A percentile compares a stretch with the other conserved stretches of the same genome.
Conservation (phyloP, 2,329 filamentous ascomycete species). For the Beauveria asiatica region DNA sequence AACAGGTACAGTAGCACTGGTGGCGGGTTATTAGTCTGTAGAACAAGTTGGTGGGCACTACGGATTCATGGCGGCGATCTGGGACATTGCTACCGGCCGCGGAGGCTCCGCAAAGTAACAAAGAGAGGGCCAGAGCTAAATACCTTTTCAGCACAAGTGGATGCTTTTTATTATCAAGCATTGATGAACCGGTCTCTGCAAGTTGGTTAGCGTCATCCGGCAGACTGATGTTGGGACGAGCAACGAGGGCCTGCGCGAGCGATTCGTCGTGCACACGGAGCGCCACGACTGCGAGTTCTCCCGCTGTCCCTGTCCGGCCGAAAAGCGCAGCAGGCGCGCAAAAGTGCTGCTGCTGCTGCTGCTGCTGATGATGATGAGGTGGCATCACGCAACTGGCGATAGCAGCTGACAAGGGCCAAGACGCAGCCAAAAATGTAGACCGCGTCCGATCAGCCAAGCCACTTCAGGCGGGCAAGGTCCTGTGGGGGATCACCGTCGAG, state of each 20-base stretch:
- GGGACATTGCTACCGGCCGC: slow-evolving; percentile 10
- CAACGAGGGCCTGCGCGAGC: background rate
- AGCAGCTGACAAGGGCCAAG: background rate
- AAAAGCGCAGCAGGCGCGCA: background rate
- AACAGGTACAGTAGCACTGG: background rate
- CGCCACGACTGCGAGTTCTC: background rate
- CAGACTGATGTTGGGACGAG: slow-evolving; percentile 4
- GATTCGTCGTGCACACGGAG: background rate
- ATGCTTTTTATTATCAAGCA: background rate
- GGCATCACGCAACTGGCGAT: background rate
- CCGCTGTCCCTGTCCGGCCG: background rate
- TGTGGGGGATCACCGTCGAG: background rate
- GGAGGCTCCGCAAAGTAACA: background rate
- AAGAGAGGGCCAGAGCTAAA: background rate
- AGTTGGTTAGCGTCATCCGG: slow-evolving; percentile 2
- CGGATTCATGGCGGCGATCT: slow-evolving; percentile 9
- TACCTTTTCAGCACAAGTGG: slow-evolving; percentile 4
- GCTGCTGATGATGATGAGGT: too few species aligned
- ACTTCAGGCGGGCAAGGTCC: background rate
- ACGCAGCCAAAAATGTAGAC: background rate
- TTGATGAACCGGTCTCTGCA: background rate
- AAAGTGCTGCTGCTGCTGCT: too few species aligned
- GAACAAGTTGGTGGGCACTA: background rate
- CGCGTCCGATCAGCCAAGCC: slow-evolving; percentile 2
- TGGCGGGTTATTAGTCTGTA: slow-evolving; percentile 7